Evolutionary conservation across 306 rosid genomes (phyloP).

Genomic region (Ormosia emarginata): DNA sequence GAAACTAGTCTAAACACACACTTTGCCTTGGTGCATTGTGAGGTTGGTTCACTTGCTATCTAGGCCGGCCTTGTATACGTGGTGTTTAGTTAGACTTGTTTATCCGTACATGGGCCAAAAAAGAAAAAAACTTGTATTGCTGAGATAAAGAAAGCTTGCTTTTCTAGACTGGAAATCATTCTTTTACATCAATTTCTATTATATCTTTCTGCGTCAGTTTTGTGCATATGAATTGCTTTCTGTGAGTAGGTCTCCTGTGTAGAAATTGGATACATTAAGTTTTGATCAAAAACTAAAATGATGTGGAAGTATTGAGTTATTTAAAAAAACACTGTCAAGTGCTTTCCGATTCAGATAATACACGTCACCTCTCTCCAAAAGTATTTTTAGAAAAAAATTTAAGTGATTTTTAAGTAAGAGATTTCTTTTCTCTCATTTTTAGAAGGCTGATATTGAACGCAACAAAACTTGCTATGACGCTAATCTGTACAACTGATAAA

Average conservation of each 20-base stretch:
- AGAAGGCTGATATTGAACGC: not conserved
- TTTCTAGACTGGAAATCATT: no score
- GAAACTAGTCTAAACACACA: no score
- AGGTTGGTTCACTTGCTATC: not conserved
- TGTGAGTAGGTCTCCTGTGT: not conserved
- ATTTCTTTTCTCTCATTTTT: no score
- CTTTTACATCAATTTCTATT: no score
- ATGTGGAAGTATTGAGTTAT: not conserved
- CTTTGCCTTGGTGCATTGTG: not conserved
- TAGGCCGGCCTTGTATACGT: no score
- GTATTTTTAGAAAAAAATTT: no score
- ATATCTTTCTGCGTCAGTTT: not conserved
- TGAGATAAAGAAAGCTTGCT: not conserved
- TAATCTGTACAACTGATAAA: not conserved
- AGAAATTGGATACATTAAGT: not conserved
- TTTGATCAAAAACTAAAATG: not conserved
- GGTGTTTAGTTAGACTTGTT: not conserved
- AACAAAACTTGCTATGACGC: not conserved
- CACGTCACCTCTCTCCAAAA: no score
- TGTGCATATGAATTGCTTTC: not conserved
- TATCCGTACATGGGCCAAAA: no score
- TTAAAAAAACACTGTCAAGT: no score
- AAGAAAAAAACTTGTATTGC: no score
- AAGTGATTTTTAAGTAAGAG: no score
- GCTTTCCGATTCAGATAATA: no score